phyloP scores from a whole-genome alignment of 228 moss, liverwort and hornwort species.

The Sphagnum fallax region DNA sequence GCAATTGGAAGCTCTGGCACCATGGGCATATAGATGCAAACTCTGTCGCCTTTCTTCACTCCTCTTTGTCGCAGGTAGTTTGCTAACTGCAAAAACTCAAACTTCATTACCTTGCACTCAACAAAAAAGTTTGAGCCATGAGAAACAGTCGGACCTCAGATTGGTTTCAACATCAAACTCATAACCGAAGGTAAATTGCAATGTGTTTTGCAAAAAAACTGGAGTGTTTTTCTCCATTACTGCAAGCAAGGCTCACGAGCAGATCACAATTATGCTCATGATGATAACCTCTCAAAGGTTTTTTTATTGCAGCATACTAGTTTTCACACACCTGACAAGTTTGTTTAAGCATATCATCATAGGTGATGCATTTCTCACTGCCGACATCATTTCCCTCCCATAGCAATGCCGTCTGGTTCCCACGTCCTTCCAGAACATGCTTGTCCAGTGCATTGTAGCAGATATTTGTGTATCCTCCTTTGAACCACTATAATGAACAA shows the following conservation, averaged over 20 bases:
- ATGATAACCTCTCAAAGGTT: background rate
- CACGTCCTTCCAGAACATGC: constrained; percentile 58
- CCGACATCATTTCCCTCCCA: constrained; percentile 81
- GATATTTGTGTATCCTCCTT: constrained; percentile 65
- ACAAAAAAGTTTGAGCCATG: no score
- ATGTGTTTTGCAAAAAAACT: no score
- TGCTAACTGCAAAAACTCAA: constrained; percentile 25
- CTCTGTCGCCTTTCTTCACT: constrained; percentile 67
- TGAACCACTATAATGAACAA: constrained; percentile 52
- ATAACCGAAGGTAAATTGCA: no score
- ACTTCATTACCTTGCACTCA: background rate
- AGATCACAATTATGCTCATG: background rate
- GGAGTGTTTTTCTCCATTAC: no score
- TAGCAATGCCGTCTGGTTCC: constrained; percentile 43
- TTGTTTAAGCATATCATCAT: constrained; percentile 43
- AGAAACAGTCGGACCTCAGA: no score
- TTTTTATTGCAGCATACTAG: background rate
- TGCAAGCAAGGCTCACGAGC: background rate
- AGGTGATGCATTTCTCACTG: constrained; percentile 36
- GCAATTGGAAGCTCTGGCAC: constrained; percentile 68
- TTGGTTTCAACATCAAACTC: no score
- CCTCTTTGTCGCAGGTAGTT: constrained; percentile 54
- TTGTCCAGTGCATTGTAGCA: constrained; percentile 76
- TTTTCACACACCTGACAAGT: constrained; percentile 33
- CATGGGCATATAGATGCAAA: constrained; percentile 84